A percentile compares a stretch with the other conserved stretches of the same genome.
Evolutionary conservation across 2,329 filamentous ascomycete species (phyloP).

Genomic region (Aspergillus viridinutans): DNA sequence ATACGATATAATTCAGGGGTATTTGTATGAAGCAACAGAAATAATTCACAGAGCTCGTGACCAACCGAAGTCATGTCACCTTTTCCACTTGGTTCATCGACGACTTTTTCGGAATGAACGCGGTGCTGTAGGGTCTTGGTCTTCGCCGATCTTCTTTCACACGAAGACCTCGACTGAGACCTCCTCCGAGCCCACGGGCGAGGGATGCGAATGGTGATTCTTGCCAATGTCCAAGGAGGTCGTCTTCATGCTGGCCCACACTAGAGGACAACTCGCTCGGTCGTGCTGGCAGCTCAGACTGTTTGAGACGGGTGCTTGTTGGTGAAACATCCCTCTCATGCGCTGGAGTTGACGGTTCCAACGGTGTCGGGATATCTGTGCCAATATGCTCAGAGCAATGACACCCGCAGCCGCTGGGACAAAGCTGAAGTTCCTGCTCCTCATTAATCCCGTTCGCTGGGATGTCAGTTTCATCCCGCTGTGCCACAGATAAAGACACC

Average conservation of each 20-base stretch:
- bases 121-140: slow-evolving; percentile 7
- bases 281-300: slow-evolving; percentile 10
- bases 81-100: slow-evolving; percentile 24
- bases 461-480: slow-evolving; percentile 10
- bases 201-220: slow-evolving; percentile 38
- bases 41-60: neutral
- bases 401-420: slow-evolving; percentile 47
- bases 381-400: slow-evolving; percentile 38
- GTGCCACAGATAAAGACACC: slow-evolving; percentile 5
- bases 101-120: slow-evolving; percentile 20
- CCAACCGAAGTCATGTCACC: slow-evolving; percentile 3
- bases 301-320: slow-evolving; percentile 13
- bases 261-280: slow-evolving; percentile 10
- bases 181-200: slow-evolving; percentile 40
- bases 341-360: slow-evolving; percentile 16
- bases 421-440: slow-evolving; percentile 26
- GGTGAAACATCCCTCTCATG: slow-evolving; percentile 17
- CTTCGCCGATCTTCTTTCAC: slow-evolving; percentile 30
- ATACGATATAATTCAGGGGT: neutral
- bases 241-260: slow-evolving; percentile 28
- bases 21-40: neutral
- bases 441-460: slow-evolving; percentile 7
- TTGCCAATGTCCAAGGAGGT: slow-evolving; percentile 33
- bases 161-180: slow-evolving; percentile 38
- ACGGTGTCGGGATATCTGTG: slow-evolving; percentile 30